phyloP scores from a whole-genome alignment of 2,329 filamentous ascomycete species.

The Boeremia lycopersici region DNA sequence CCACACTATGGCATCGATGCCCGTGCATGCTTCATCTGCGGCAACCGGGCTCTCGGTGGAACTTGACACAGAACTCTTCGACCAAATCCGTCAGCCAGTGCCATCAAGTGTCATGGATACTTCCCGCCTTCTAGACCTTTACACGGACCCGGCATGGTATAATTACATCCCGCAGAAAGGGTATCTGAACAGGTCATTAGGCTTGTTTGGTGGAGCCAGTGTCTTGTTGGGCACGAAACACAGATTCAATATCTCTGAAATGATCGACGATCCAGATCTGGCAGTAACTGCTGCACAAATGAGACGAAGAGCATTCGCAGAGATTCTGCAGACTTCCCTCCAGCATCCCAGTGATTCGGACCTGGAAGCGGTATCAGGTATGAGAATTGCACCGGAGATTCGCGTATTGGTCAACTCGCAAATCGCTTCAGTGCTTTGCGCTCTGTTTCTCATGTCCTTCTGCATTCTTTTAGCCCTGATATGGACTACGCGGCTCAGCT shows the following conservation, averaged over 20 bases:
- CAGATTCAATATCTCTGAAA: slow-evolving; percentile 5
- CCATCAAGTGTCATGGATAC: background rate
- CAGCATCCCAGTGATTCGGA: background rate
- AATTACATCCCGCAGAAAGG: background rate
- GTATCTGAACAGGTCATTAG: background rate
- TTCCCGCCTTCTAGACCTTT: background rate
- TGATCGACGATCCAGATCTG: slow-evolving; percentile 7
- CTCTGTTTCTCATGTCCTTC: background rate
- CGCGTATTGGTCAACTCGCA: background rate
- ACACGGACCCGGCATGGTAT: background rate
- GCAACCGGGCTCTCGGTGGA: background rate
- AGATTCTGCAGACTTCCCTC: slow-evolving; percentile 10
- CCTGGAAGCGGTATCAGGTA: background rate
- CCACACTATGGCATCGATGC: background rate
- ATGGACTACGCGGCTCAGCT: slow-evolving; percentile 7
- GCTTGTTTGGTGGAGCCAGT: background rate
- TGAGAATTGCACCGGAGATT: background rate
- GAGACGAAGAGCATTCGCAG: slow-evolving; percentile 15
- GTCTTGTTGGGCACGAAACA: slow-evolving; percentile 14
- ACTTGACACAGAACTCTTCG: background rate
- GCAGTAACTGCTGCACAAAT: slow-evolving; percentile 3
- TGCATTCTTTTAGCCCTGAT: background rate
- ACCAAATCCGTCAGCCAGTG: background rate
- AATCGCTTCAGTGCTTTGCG: background rate
- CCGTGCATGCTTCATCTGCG: background rate